Evolutionary conservation across 192 early-diverging fungal genomes (phyloP).

Genomic region (Spinellus fusiger): DNA sequence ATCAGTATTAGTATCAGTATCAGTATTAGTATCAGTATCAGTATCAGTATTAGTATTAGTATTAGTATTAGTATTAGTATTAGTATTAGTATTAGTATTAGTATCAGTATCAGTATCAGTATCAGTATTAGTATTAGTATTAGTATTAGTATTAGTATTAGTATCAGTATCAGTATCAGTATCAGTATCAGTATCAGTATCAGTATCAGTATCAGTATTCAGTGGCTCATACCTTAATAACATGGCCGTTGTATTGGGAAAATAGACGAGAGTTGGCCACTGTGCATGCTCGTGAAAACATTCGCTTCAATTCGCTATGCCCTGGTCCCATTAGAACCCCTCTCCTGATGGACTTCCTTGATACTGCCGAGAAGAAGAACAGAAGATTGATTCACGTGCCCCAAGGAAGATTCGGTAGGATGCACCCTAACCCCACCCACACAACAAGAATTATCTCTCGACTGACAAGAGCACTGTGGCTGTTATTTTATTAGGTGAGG

Average conservation of each 20-base stretch:
- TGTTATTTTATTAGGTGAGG: conserved; percentile 48
- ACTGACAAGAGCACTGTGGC: background rate
- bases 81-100: too few species aligned
- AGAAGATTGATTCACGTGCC: conserved; percentile 74
- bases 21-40: too few species aligned
- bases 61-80: too few species aligned
- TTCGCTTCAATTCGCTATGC: conserved; percentile 77
- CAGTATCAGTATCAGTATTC: background rate
- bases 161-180: too few species aligned
- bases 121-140: too few species aligned
- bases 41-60: conserved; percentile 4
- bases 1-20: too few species aligned
- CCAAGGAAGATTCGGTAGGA: conserved; percentile 73
- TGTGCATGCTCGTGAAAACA: conserved; percentile 82
- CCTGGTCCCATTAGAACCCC: conserved; percentile 77
- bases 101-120: too few species aligned
- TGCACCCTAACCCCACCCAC: too few species aligned
- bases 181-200: too few species aligned
- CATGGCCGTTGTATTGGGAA: background rate
- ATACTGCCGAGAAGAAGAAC: conserved; percentile 80
- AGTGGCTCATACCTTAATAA: background rate
- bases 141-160: too few species aligned
- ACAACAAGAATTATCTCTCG: background rate
- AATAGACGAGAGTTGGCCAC: conserved; percentile 68
- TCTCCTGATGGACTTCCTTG: conserved; percentile 76